Percentiles rank a stretch among this genome's conserved stretches.
Evolutionary conservation across 148 eudicot species (phyloP).

Genomic region (Suaeda aralocaspica): DNA sequence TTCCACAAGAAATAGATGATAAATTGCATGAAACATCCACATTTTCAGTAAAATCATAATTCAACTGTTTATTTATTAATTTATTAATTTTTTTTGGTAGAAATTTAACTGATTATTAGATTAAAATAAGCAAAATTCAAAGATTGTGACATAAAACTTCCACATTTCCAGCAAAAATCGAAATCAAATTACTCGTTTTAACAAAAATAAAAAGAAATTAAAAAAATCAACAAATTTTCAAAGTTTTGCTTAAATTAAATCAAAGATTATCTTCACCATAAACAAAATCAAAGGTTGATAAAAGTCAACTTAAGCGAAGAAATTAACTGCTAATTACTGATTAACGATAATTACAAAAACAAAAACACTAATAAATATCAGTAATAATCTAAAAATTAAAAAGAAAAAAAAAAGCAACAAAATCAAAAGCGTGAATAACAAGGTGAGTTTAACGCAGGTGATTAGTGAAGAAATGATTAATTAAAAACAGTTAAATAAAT

Average conservation of each 20-base stretch:
- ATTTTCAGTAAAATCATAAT: not conserved
- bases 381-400: not conserved
- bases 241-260: not conserved
- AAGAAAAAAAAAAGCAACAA: no score
- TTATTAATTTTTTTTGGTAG: no score
- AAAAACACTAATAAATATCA: no score
- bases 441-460: not conserved
- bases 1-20: conserved; percentile 9
- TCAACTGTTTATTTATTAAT: not conserved
- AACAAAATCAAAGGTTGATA: no score
- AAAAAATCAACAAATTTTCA: not conserved
- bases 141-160: not conserved
- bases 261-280: not conserved
- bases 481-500: not conserved
- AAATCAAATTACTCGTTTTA: not conserved
- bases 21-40: not conserved
- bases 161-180: not conserved
- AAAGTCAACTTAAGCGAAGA: no score
- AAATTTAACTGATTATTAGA: no score
- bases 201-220: no score
- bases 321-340: no score
- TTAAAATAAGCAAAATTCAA: no score
- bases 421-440: not conserved
- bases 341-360: no score
- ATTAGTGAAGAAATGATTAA: not conserved